Base-by-base conservation (phyloP, 2,329 filamentous ascomycete genomes). In the Cladosporium sp. region DNA sequence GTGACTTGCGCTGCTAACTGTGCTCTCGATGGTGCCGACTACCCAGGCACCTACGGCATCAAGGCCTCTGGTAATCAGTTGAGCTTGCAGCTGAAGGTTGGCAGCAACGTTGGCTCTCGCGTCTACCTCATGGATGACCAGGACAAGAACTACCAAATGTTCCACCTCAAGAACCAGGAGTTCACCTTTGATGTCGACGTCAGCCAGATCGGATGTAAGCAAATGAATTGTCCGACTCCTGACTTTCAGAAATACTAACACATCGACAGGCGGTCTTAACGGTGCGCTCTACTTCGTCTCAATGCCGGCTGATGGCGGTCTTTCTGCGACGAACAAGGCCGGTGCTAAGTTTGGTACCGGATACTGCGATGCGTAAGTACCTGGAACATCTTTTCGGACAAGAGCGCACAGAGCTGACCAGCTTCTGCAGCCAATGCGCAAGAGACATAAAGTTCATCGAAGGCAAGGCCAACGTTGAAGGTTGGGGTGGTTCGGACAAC, bases 101-200 rank as follows among this genome's bases (percentile, higher is more conserved):
- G 63, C 24, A 56, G 56, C 57, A 69, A 58, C 56, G 59, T 54
- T 54, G 65, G 54, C 58, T 74, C 40, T 70, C 79, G 85, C 58
- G 69, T 84, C 38, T 88, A 86, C 66, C 75, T 88, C 55, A 79
- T 88, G 72, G 76, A 78, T 12, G 58, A 67, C 58, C 71, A 74
- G 45, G 78, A 83, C 39, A 73, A 72, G 58, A 79, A 77, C 53
- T 88, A 88, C 68, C 71, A 86, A 70, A 76, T 79, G 63, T 83
- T 87, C 70, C 75, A 80, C 53, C 73, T 87, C 52, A 73, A 82
- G 48, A 82, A 81, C 68, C 77, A 84, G 62, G 85, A 88, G 68
- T 83, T 88, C 70, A 84, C 82, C 49, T 86, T 88, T 55, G 84
- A 87, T 50, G 84, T 87, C 20, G 85, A 88, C 64, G 80, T 86